Percentiles rank a stretch among this genome's conserved stretches.
Conservation (phyloP, 768 basidiomycete genomes). For the Scleroderma bovista region DNA sequence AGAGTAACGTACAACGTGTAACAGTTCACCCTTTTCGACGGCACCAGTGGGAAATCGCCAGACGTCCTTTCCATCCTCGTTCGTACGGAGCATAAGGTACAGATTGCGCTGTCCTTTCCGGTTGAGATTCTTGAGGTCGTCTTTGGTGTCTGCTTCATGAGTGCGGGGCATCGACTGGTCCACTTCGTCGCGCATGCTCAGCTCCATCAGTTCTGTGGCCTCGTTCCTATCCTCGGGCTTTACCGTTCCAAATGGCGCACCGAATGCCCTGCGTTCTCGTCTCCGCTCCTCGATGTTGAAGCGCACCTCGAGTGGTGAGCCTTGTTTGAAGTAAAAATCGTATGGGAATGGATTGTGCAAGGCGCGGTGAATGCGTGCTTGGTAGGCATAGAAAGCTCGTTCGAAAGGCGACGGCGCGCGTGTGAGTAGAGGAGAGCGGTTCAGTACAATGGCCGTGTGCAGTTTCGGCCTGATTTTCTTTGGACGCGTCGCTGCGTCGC, state of each 20-base stretch:
- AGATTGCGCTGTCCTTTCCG: slow-evolving; percentile 80
- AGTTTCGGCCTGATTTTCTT: slow-evolving; percentile 36
- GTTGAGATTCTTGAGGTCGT: slow-evolving; percentile 72
- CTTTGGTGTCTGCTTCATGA: slow-evolving; percentile 52
- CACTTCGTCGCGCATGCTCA: slow-evolving; percentile 54
- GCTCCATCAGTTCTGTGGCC: slow-evolving; percentile 51
- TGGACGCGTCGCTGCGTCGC: slow-evolving; percentile 16
- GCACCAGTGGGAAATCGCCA: slow-evolving; percentile 83
- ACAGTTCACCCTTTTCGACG: slow-evolving; percentile 55
- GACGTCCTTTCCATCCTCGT: slow-evolving; percentile 37
- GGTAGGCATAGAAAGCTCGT: slow-evolving; percentile 77
- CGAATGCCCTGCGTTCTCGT: slow-evolving; percentile 72
- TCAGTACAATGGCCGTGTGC: slow-evolving; percentile 65
- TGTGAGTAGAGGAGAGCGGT: slow-evolving; percentile 72
- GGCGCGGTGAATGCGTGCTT: slow-evolving; percentile 75
- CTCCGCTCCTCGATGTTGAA: slow-evolving; percentile 72
- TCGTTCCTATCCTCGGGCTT: slow-evolving; percentile 37
- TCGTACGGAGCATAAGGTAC: slow-evolving; percentile 71
- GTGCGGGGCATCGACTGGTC: slow-evolving; percentile 58
- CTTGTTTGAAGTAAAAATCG: slow-evolving; percentile 92
- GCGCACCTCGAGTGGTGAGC: slow-evolving; percentile 75
- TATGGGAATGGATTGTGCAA: slow-evolving; percentile 84
- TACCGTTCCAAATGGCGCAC: slow-evolving; percentile 47
- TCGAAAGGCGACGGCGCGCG: slow-evolving; percentile 71
- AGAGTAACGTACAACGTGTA: slow-evolving; percentile 62